phyloP scores from a whole-genome alignment of 441 rosid genomes.

The Populus hybrid region DNA sequence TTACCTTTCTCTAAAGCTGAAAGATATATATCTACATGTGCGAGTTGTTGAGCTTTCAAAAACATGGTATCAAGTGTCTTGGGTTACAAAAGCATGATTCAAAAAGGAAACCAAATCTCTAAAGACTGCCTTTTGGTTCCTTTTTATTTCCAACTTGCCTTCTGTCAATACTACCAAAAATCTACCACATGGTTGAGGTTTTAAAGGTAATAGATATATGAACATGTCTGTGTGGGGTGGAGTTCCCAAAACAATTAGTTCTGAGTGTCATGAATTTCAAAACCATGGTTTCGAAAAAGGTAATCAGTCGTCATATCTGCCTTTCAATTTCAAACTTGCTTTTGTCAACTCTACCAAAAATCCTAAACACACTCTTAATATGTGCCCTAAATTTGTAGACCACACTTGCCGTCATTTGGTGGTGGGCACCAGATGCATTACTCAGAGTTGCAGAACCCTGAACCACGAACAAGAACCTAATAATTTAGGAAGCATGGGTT shows the following conservation, averaged over 20 bases:
- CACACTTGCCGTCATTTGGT: slow-evolving; percentile 50
- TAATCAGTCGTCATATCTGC: neutral
- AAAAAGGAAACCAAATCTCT: neutral
- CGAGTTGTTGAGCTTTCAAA: neutral
- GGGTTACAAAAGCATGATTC: neutral
- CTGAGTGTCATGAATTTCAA: neutral
- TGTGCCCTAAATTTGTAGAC: neutral
- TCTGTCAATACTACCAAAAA: neutral
- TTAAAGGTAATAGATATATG: neutral
- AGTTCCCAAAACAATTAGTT: neutral
- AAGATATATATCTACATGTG: neutral
- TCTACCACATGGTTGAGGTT: neutral
- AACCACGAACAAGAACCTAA: slow-evolving; percentile 73
- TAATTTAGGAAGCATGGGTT: slow-evolving; percentile 12
- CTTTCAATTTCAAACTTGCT: neutral
- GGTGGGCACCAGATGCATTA: slow-evolving; percentile 40
- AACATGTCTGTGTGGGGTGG: neutral
- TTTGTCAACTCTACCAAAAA: neutral
- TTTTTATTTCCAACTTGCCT: neutral
- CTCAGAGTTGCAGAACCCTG: slow-evolving; percentile 58
- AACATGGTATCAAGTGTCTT: neutral
- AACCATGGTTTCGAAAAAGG: neutral
- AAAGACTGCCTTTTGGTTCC: neutral
- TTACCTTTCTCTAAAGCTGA: slow-evolving; percentile 1
- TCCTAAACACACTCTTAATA: neutral